These are phyloP conservation scores for Phytophthora gonapodyides DNA, from an alignment of 352 stramenopile species.

Conservation along the genomic window DNA sequence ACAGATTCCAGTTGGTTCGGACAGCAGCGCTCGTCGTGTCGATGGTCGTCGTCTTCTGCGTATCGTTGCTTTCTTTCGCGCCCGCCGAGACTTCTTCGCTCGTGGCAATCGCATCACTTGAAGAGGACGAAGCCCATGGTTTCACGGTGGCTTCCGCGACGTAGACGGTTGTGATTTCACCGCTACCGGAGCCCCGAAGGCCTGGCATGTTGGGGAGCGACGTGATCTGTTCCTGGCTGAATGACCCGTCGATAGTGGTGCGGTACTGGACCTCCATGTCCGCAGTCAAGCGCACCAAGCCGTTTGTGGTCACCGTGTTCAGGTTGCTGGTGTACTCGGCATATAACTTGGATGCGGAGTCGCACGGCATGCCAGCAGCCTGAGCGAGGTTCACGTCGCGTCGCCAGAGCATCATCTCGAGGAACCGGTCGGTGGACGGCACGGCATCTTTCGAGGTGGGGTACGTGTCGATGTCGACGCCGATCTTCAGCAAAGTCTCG, in stretches of 20 bases:
- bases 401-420: slow-evolving; percentile 49
- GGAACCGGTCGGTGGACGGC: slow-evolving; percentile 47
- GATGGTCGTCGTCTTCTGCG: slow-evolving; percentile 6
- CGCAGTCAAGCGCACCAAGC: slow-evolving; percentile 38
- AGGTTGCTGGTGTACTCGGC: slow-evolving; percentile 49
- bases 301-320: slow-evolving; percentile 41
- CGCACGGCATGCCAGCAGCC: slow-evolving; percentile 39
- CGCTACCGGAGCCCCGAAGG: slow-evolving; percentile 6
- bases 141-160: slow-evolving; percentile 9
- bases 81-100: not conserved
- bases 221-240: slow-evolving; percentile 27
- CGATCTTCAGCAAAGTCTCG: slow-evolving; percentile 60
- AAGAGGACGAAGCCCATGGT: slow-evolving; percentile 3
- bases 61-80: slow-evolving; percentile 5
- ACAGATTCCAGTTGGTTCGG: not conserved
- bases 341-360: slow-evolving; percentile 51
- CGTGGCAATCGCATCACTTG: slow-evolving; percentile 1
- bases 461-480: slow-evolving; percentile 40
- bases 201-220: slow-evolving; percentile 17
- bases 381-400: slow-evolving; percentile 52
- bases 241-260: slow-evolving; percentile 16
- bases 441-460: slow-evolving; percentile 8
- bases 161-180: slow-evolving; percentile 6
- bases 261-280: slow-evolving; percentile 55
- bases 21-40: slow-evolving; percentile 8